phyloP scores from a whole-genome alignment of 371 early-diverging fungal genomes.

The Mortierella sp. region DNA sequence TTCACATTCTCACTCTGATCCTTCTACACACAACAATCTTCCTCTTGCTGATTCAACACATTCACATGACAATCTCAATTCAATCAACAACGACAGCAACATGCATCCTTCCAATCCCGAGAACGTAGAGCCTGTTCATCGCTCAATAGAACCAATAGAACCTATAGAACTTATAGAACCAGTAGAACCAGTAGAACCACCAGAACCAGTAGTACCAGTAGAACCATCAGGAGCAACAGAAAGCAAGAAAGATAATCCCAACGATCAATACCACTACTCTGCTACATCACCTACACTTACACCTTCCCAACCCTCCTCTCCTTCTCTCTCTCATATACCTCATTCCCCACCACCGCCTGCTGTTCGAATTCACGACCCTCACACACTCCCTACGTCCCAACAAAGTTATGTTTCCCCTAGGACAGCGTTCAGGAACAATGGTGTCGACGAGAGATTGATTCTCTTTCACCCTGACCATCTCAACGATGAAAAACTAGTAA shows the following conservation, averaged over 20 bases:
- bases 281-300: neutral
- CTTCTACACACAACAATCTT: neutral
- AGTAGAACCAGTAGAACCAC: too few species aligned
- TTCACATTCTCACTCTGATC: neutral
- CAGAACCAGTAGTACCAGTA: too few species aligned
- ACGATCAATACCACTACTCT: too few species aligned
- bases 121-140: neutral
- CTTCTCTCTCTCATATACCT: neutral
- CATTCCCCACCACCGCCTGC: conserved; percentile 16
- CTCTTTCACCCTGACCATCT: conserved; percentile 4
- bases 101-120: neutral
- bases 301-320: neutral
- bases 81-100: neutral
- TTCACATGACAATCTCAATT: neutral
- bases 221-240: too few species aligned
- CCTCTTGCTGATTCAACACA: neutral
- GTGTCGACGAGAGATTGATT: neutral
- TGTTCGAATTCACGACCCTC: conserved; percentile 14
- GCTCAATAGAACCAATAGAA: neutral
- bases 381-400: neutral
- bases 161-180: too few species aligned
- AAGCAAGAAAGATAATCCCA: too few species aligned
- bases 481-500: conserved; percentile 8
- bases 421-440: neutral
- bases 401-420: neutral